phyloP scores from a whole-genome alignment of 768 basidiomycete species.

The Chalciporus sphaerocephalus region DNA sequence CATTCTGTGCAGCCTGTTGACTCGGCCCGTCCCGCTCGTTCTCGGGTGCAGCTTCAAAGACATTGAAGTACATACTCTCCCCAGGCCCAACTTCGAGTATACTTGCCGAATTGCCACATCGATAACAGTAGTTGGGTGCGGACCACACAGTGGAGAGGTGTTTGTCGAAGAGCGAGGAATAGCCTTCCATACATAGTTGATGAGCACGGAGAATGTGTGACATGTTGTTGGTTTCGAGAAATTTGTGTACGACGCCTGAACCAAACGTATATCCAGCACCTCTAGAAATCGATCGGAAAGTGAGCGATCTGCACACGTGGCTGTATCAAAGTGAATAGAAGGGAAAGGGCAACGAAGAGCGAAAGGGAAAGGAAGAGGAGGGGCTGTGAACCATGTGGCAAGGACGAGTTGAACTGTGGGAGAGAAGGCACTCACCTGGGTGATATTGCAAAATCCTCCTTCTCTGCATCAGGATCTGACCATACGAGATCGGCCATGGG shows the following conservation, averaged over 20 bases:
- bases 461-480: constrained; percentile 99
- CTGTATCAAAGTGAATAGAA: neutral
- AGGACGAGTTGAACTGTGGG: constrained; percentile 7
- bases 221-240: constrained; percentile 94
- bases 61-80: constrained; percentile 88
- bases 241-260: constrained; percentile 95
- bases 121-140: constrained; percentile 97
- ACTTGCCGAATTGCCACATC: constrained; percentile 95
- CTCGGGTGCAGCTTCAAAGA: constrained; percentile 97
- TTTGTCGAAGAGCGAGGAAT: constrained; percentile 93
- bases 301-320: constrained; percentile 10
- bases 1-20: constrained; percentile 71
- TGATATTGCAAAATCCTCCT: constrained; percentile 98
- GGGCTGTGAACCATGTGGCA: constrained; percentile 8
- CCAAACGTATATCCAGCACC: constrained; percentile 99
- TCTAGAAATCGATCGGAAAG: constrained; percentile 38
- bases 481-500: constrained; percentile 99
- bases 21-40: constrained; percentile 90
- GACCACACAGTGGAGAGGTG: constrained; percentile 98
- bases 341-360: no score
- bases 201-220: constrained; percentile 96
- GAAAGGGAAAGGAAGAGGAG: constrained; percentile 5
- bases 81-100: constrained; percentile 94
- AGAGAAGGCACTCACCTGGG: constrained; percentile 62
- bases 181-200: constrained; percentile 99